Base-by-base conservation (phyloP, 176 grass and related monocot species). In the Oryza punctata region DNA sequence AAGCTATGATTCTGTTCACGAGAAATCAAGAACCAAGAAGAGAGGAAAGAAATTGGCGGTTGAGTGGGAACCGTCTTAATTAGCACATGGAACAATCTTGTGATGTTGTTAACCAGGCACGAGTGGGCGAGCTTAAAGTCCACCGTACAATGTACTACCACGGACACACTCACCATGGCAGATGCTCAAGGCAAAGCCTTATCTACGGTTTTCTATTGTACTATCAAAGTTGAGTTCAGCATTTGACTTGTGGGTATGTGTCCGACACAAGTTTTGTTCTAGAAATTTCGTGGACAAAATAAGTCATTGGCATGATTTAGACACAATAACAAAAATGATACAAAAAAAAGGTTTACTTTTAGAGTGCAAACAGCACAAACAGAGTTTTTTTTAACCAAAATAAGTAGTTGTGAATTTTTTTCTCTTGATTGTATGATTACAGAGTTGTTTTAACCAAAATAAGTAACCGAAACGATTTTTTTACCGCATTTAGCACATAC, bases 171-270 rank as follows among this genome's bases (percentile, higher is more conserved):
- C 14, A 6, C 12, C 64, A 38, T 81, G 66, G 28, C 21, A 25
- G 59, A 35, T 69, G 11, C 44, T 33, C 25, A 52, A 52, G 63
- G 18, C 63, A 43, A 12, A 35, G 2, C 32, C 11, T 5, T 15
- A 50, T 12, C 28, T 10, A 19, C 12, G 12, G 0, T n/a, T 35
- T 26, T 49, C 16, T 16, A 65, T 65, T 2, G 40, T 38, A 10
- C n/a, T 21, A 71, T 15, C n/a, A 77, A 82, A 23, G 52, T 82
- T 72, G 28, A 52, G 75, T 70, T 85, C 78, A 85, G 81, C 73
- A 71, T 49, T 65, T 89, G 88, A 77, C 65, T 74, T 83, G 44
- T 45, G 33, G 63, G 35, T 44, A 57, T 57, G 50, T 57, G 18
- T 57, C 50, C 50, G 6, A 57, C 18, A 21, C 18, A 57, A 57